Evolutionary conservation across 331 rosid genomes (phyloP), one percentile per base, ranked within the genome.

Genomic region (Pyrus hybrid): DNA sequence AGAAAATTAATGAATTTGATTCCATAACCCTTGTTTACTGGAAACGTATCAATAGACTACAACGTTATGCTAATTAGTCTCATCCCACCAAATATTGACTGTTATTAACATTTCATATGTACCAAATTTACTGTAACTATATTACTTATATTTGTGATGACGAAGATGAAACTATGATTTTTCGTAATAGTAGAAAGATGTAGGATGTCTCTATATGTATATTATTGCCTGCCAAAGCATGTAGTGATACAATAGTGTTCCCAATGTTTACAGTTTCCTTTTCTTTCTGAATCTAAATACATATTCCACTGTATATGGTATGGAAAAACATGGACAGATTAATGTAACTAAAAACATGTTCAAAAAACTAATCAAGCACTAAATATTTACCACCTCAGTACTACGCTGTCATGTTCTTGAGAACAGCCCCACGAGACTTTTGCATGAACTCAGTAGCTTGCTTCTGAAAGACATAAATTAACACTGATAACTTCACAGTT

Each of bases 381-480:
- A 62, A 76, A 71, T 80, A n/a, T 64, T n/a, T 63, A 65, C 77
- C 79, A 54, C 62, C 67, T 37, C 37, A 35, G 68, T 22, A 67
- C 83, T 94, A 87, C 60, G 85, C 92, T 73, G 99, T 94, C 64
- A 92, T 87, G 83, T 91, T 88, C 83, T 85, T 88, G 75, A 94
- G 80, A 83, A 92, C 78, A 70, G 96, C 89, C 57, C 93, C 91
- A 3, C 99, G 97, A 80, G 90, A 81, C 88, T 90, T 94, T 80
- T 94, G 92, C 99, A 94, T 90, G 84, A 67, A 92, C 35, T 88
- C 97, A 17, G 99, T 96, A 28, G 91, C 97, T 76, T 87, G 83
- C 71, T 82, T 89, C 99, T 92, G 93, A 80, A 86, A 56, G 72
- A 58, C 33, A 29, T 29, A 78, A 76, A 73, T 56, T 65, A 77